These are phyloP conservation scores for Magnusiomyces ingens DNA, from an alignment of 1,139 yeast species.

Conservation along the genomic window DNA sequence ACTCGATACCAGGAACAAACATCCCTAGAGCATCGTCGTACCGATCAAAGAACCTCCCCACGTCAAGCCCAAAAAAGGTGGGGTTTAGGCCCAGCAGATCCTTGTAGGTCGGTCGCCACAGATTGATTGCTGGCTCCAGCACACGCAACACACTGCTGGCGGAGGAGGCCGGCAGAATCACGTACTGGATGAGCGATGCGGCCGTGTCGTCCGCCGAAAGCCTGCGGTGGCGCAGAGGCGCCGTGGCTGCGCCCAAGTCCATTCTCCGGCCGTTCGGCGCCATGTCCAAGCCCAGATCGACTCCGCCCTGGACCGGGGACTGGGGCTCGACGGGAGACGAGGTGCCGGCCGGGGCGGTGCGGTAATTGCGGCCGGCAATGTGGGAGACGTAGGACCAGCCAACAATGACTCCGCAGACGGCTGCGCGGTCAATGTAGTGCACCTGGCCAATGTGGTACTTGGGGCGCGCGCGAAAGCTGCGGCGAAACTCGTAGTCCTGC, in stretches of 20 bases:
- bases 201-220: no score
- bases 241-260: no score
- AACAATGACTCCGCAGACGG: conserved; percentile 10
- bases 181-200: neutral
- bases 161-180: neutral
- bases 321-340: no score
- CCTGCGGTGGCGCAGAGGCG: no score
- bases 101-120: neutral
- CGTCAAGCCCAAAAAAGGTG: neutral
- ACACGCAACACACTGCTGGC: neutral
- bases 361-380: no score
- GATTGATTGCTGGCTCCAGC: neutral
- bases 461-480: neutral
- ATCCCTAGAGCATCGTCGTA: neutral
- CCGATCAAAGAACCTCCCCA: neutral
- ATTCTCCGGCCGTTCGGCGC: no score
- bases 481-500: neutral
- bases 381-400: conserved; percentile 7
- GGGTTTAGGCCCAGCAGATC: neutral
- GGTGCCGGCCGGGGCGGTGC: no score
- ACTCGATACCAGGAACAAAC: neutral
- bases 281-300: no score
- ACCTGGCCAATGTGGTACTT: conserved; percentile 9
- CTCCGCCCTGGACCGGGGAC: no score
- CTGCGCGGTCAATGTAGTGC: conserved; percentile 2